Base-by-base conservation (phyloP, 1,284 basidiomycete species). In the Taiwanofungus camphoratus region DNA sequence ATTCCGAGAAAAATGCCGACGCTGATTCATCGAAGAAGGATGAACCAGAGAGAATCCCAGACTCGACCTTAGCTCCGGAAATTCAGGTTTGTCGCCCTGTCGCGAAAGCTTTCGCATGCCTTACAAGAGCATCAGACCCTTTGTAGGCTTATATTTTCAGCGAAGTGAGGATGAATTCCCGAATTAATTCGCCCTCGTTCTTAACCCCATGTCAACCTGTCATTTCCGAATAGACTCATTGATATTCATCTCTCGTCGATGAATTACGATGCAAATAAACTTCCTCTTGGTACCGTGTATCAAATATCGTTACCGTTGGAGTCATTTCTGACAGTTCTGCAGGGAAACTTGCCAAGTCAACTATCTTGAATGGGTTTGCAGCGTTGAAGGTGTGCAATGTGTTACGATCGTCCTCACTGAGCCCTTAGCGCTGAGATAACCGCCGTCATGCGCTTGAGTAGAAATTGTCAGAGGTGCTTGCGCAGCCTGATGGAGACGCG, bases 221-320 rank as follows among this genome's bases (percentile, higher is more conserved):
- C 4, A 24, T 15, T 23, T 15, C 33, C 1, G n/a, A n/a, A n/a
- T 39, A 79, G 76, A 21, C 57, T 79, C 49, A 75, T 82, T 36
- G 69, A 77, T 37, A 76, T 74, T 0, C 68, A 72, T 18, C 58
- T 84, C 52, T 74, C 74, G n/a, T 73, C 75, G 3, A 78, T 84
- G 77, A 81, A 82, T 53, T 84, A 84, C 52, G 80, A 84, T 54
- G 79, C 77, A 3, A 77, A 77, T 52, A 84, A 84, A 55, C 66
- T 83, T 18, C 81, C 81, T 12, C 70, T 83, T 8, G 79, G 76
- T 68, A 62, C 47, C 42, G 15, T 39, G 40, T 30, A 34, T 41
- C 24, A 24, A 42, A 29, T 16, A 30, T 33, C 15, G 15, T 16
- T 15, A 24, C 32, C 9, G 37, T 12, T 16, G 7, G 21, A 24